Evolutionary conservation across 1,139 yeast genomes (phyloP), one percentile per base, ranked within the genome.

Genomic region (Yamadazyma sp.): DNA sequence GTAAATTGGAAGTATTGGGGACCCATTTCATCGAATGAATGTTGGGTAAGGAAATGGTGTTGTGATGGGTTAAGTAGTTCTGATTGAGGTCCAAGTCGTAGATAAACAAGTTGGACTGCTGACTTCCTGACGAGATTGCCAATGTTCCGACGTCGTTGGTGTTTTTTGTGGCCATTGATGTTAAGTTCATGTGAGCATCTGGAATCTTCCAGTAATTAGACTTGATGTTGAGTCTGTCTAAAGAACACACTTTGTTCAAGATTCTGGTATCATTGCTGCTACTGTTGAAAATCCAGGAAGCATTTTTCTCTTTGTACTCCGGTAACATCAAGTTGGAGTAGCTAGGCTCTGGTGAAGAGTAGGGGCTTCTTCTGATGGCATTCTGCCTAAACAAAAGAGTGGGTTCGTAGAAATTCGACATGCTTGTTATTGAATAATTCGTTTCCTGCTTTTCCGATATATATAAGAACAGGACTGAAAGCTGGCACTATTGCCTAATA

Each of bases 191-290:
- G 31, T 71, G 61, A 24, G 64, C 59, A 52, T 83, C 88, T 2
- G 88, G 87, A 6, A 68, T 84, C 47, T 73, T 76, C 95, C 94
- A 86, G 59, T 85, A 85, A 54, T 70, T 76, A 11, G 84, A 78
- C 41, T 73, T 72, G 36, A 79, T 66, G 43, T 71, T 73, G 35
- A 67, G 47, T 29, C 71, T 53, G 47, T 70, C 62, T 22, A 67
- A 59, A 1, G 73, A 57, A 45, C 77, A 71, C 1, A 75, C 61
- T 48, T 73, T 70, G 44, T 62, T 62, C 28, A 62, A 44, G 4
- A 67, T 56, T 34, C 57, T 59, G 6, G 63, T 62, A 43, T 68
- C 73, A 20, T 54, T 51, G 11, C 57, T 48, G 37, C 53, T 56
- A 6, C 45, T 40, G 32, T 59, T 56, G 31, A 64, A 47, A 23